Evolutionary conservation across 345 rosid species (phyloP), one percentile per base, ranked within the genome.

Genomic region (Ceriops zippeliana): DNA sequence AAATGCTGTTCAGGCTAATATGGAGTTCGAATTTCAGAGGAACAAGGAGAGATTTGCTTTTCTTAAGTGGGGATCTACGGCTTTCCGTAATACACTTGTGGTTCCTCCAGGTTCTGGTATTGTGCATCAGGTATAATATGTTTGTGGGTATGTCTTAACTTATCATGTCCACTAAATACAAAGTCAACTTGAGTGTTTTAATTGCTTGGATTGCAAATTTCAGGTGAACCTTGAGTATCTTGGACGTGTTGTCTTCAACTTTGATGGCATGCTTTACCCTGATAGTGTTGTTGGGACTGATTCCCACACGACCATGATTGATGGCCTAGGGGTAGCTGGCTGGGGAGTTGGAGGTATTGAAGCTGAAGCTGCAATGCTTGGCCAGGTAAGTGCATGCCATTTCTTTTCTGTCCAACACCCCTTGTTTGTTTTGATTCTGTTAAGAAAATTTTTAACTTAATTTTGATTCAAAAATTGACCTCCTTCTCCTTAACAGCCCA

Each of bases 341-440:
- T 95, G 98, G 99, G 99, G 99, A 70, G 99, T 95, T 73, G 99
- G 99, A 57, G 99, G 98, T 66, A 95, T 95, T 65, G 99, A 95
- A 87, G 98, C 98, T 26, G 98, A 95, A 82, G 97, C 99, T 52
- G 81, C 96, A 70, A 95, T 95, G 98, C 98, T 95, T 76, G 99
- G 99, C 70, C 99, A 95, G 96, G 98, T 91, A 82, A 51, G 49
- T 13, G 49, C 5, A 0, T 42, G 17, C 49, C 4, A 42, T 42
- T 42, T 13, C 19, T 13, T 42, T 38, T 42, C 16, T 13, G 49
- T 42, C 17, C 49, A 42, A 42, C 17, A 15, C 17, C 49, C 19
- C 4, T 13, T 13, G 17, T 13, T 42, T 42, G 49, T 42, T 42
- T 3, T 42, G 16, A 42, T 42, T 38, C 49, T 42, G 49, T 42